Percentiles rank a stretch among this genome's conserved stretches.
Conservation (phyloP, 1,284 basidiomycete species). For the Moniliophthora roreri region DNA sequence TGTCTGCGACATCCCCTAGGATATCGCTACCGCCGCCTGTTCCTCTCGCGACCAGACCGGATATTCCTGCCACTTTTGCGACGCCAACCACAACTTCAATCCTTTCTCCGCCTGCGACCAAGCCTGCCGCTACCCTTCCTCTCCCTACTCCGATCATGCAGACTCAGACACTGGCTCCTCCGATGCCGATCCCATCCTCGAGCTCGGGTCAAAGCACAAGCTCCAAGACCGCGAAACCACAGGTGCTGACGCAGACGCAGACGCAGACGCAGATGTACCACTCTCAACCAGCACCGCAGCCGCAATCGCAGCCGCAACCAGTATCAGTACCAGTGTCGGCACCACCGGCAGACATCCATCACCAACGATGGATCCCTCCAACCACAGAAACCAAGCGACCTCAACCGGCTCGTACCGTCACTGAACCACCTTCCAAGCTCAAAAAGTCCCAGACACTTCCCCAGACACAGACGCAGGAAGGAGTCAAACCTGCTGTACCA, state of each 20-base stretch:
- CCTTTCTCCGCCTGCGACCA: neutral
- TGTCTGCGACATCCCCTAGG: neutral
- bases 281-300: neutral
- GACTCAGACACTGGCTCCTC: too few species aligned
- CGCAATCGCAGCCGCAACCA: neutral
- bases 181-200: too few species aligned
- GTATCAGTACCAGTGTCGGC: neutral
- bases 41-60: neutral
- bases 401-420: neutral
- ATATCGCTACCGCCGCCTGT: neutral
- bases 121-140: too few species aligned
- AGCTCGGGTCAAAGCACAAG: too few species aligned
- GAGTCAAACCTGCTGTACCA: neutral
- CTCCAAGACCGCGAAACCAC: too few species aligned
- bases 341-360: neutral
- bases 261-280: neutral
- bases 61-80: neutral
- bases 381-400: neutral
- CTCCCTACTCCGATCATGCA: too few species aligned
- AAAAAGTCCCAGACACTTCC: constrained; percentile 22
- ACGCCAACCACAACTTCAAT: neutral
- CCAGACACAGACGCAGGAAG: too few species aligned
- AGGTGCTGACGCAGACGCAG: neutral
- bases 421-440: constrained; percentile 8
- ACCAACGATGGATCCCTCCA: neutral